These are phyloP conservation scores for Lipomyces yarrowii DNA, from an alignment of 1,139 yeast species.

Conservation along the genomic window DNA sequence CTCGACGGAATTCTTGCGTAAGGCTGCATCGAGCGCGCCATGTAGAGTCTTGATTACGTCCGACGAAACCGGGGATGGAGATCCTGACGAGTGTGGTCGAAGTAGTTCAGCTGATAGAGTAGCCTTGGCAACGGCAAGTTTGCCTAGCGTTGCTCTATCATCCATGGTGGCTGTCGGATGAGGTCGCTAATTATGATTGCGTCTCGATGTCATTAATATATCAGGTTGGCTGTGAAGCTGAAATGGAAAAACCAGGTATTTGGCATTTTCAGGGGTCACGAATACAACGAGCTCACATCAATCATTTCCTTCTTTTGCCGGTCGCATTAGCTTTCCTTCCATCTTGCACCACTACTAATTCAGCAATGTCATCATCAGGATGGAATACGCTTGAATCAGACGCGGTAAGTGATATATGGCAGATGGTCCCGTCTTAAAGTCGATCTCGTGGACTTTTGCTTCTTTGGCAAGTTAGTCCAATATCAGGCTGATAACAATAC, in stretches of 20 bases:
- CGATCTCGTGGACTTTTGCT: neutral
- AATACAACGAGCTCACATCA: neutral
- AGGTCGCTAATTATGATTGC: neutral
- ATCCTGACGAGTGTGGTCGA: slow-evolving; percentile 10
- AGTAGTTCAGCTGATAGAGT: slow-evolving; percentile 24
- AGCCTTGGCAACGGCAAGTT: slow-evolving; percentile 21
- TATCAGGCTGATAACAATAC: no score
- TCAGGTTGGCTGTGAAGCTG: neutral
- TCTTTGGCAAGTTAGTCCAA: no score
- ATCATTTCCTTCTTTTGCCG: no score
- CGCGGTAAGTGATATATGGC: slow-evolving; percentile 49
- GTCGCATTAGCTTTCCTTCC: no score
- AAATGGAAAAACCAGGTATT: no score
- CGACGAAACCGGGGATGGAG: slow-evolving; percentile 10
- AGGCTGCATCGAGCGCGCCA: slow-evolving; percentile 13
- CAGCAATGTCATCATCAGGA: slow-evolving; percentile 38
- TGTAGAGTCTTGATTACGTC: slow-evolving; percentile 15
- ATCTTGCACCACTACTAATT: neutral
- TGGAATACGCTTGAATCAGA: slow-evolving; percentile 78
- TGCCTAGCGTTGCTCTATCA: slow-evolving; percentile 7
- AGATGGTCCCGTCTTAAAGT: neutral
- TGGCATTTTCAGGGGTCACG: neutral
- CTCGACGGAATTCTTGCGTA: slow-evolving; percentile 12
- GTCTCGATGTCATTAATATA: neutral
- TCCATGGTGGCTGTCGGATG: slow-evolving; percentile 1